phyloP scores from a whole-genome alignment of 225 moss, liverwort and hornwort species.

The Rhytidiadelphus loreus region DNA sequence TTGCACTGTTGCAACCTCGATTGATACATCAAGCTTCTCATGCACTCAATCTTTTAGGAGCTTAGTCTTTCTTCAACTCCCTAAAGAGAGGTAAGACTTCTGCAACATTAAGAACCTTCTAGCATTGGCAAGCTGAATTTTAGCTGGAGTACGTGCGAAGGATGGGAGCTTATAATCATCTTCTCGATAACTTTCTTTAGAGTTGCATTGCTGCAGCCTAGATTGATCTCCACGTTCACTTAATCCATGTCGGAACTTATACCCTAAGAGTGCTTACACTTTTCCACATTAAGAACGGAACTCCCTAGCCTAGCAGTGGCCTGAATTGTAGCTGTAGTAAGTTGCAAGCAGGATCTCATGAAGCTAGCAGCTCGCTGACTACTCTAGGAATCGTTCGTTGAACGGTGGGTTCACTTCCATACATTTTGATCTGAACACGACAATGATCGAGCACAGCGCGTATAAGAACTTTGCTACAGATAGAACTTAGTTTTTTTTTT shows the following conservation, averaged over 20 bases:
- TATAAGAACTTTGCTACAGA: background rate
- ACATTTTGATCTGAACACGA: background rate
- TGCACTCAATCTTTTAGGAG: background rate
- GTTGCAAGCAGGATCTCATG: background rate
- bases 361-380: background rate
- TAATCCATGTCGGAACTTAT: background rate
- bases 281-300: background rate
- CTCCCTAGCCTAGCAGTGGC: background rate
- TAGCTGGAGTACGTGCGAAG: background rate
- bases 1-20: background rate
- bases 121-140: background rate
- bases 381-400: background rate
- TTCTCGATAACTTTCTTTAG: background rate
- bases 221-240: background rate
- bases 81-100: background rate
- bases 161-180: background rate
- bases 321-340: background rate
- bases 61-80: background rate
- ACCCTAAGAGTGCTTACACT: background rate
- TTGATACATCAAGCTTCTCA: background rate
- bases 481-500: too few species aligned
- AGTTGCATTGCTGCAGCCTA: background rate
- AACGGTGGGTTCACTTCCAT: background rate
- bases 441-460: background rate
- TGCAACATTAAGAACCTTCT: background rate